Conservation (phyloP, 2,329 filamentous ascomycete genomes). For the Xylaria sp. region DNA sequence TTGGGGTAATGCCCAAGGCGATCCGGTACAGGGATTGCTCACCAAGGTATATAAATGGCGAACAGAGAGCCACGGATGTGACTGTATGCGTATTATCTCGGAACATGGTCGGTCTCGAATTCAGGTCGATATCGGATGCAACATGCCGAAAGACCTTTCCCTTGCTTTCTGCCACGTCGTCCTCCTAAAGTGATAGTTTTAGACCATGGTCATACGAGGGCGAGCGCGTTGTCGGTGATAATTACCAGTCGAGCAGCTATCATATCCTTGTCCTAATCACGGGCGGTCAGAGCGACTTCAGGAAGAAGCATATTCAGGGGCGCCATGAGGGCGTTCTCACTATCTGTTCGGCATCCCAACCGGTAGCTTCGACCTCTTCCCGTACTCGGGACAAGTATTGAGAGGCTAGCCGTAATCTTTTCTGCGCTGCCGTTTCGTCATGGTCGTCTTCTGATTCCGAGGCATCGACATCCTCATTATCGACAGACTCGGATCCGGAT, state of each 20-base stretch:
- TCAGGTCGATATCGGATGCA: conserved; percentile 76
- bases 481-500: conserved; percentile 72
- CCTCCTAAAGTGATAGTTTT: conserved; percentile 59
- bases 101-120: conserved; percentile 74
- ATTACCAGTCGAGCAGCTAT: conserved; percentile 81
- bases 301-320: neutral
- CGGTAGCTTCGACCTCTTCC: conserved; percentile 78
- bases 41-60: conserved; percentile 84
- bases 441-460: conserved; percentile 68
- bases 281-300: conserved; percentile 12
- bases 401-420: conserved; percentile 86
- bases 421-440: conserved; percentile 90
- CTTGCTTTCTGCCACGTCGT: conserved; percentile 92
- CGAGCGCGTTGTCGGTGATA: conserved; percentile 2
- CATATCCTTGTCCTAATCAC: conserved; percentile 65
- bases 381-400: conserved; percentile 92
- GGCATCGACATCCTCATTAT: conserved; percentile 58
- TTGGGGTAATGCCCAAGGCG: neutral
- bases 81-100: conserved; percentile 80
- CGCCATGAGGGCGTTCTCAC: conserved; percentile 30
- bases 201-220: conserved; percentile 12
- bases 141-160: conserved; percentile 87
- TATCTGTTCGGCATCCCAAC: conserved; percentile 94
- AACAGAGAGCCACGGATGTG: conserved; percentile 76
- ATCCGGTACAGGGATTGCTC: conserved; percentile 4